Conservation (phyloP, 2,329 filamentous ascomycete species). For the Zymoseptoria brevis region DNA sequence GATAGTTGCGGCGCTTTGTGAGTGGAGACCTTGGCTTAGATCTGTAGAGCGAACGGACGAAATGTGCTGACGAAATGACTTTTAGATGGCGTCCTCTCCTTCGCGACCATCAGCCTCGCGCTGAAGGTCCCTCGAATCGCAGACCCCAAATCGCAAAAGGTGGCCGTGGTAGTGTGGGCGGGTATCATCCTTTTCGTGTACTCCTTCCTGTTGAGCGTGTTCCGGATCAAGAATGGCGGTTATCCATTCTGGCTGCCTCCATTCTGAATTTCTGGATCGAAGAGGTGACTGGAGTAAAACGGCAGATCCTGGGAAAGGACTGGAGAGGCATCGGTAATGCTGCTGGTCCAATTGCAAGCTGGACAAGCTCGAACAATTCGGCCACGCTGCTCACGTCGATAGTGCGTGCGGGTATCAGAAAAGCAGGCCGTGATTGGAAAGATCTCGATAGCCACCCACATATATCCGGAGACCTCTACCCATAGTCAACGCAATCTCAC, state of each 20-base stretch:
- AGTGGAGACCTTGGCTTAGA: constrained; percentile 33
- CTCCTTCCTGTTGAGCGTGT: constrained; percentile 88
- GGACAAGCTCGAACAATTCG: background rate
- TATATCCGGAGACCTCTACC: too few species aligned
- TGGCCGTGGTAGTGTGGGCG: constrained; percentile 73
- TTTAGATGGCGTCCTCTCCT: constrained; percentile 69
- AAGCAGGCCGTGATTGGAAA: too few species aligned
- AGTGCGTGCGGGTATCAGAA: too few species aligned
- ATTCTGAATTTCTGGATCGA: constrained; percentile 46
- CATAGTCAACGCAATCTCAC: too few species aligned
- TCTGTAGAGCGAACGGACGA: too few species aligned
- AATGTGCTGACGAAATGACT: constrained; percentile 11
- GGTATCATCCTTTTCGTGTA: constrained; percentile 73
- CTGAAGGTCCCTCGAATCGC: constrained; percentile 86
- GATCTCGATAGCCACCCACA: too few species aligned
- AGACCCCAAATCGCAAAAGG: constrained; percentile 67
- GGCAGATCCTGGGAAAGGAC: background rate
- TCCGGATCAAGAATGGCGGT: constrained; percentile 87
- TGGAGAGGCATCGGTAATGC: background rate
- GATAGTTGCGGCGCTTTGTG: constrained; percentile 89
- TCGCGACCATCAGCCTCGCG: constrained; percentile 83
- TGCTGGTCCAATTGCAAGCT: background rate
- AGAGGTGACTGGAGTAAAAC: background rate
- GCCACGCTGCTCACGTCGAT: too few species aligned
- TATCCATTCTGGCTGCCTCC: constrained; percentile 94